A percentile compares a stretch with the other conserved stretches of the same genome.
These are phyloP conservation scores for Suillus subluteus DNA, from an alignment of 768 basidiomycete species.

Conservation along the genomic window DNA sequence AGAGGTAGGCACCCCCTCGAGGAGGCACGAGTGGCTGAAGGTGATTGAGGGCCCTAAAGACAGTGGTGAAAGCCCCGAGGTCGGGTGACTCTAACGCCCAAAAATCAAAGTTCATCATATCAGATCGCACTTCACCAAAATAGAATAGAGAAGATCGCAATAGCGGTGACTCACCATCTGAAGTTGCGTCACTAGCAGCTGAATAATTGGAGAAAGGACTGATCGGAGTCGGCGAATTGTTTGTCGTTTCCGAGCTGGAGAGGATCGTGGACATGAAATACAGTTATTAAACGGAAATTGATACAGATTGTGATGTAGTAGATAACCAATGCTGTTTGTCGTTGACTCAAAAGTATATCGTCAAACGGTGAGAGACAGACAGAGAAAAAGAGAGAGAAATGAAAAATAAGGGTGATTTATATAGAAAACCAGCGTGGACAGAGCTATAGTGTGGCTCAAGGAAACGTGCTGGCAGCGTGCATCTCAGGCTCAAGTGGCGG, in stretches of 20 bases:
- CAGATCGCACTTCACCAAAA: not conserved
- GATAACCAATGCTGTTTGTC: not conserved
- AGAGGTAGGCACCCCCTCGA: slow-evolving; percentile 24
- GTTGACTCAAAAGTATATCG: slow-evolving; percentile 7
- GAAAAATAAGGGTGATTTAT: slow-evolving; percentile 3
- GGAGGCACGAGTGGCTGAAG: slow-evolving; percentile 48
- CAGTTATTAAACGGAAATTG: slow-evolving; percentile 10
- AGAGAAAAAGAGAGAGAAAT: not conserved
- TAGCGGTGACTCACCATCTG: slow-evolving; percentile 43
- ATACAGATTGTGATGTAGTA: slow-evolving; percentile 3
- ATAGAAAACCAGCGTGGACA: not conserved
- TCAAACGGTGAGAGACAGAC: not conserved
- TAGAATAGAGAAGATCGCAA: not conserved
- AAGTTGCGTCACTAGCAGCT: slow-evolving; percentile 51
- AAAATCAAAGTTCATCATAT: not conserved
- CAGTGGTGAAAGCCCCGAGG: slow-evolving; percentile 70
- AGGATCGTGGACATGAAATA: slow-evolving; percentile 31
- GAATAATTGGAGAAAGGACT: slow-evolving; percentile 45
- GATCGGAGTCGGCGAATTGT: slow-evolving; percentile 37
- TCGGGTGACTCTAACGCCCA: slow-evolving; percentile 59
- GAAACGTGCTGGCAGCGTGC: slow-evolving; percentile 11
- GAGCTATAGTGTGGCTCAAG: slow-evolving; percentile 2
- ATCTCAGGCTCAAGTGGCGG: slow-evolving; percentile 3
- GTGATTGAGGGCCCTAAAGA: slow-evolving; percentile 67
- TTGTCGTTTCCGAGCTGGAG: slow-evolving; percentile 40